Conservation (phyloP, 202 grass and related monocot species). For the Schoenoplectus tabernaemontani region DNA sequence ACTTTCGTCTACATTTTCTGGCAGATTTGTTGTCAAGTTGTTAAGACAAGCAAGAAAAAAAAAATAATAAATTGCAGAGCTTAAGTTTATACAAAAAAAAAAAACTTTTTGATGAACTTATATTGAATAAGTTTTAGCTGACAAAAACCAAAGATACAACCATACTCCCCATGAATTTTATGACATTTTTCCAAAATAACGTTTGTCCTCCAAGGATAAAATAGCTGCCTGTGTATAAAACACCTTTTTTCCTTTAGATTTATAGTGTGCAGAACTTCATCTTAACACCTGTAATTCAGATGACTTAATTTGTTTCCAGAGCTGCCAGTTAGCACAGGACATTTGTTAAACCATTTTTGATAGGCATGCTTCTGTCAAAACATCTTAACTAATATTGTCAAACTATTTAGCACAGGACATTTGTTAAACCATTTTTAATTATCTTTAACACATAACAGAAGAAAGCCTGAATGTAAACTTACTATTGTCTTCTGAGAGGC, state of each 20-base stretch:
- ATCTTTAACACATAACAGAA: not conserved
- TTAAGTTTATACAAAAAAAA: not conserved
- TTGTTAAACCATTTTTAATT: not conserved
- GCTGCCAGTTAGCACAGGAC: not conserved
- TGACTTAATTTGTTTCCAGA: not conserved
- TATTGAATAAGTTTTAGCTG: not conserved
- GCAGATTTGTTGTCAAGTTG: constrained; percentile 18
- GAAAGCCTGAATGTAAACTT: not conserved
- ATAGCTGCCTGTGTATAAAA: too few relatives aligned
- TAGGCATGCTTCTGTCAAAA: not conserved
- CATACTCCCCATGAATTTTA: not conserved
- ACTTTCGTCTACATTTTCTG: constrained; percentile 26
- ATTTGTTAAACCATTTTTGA: not conserved
- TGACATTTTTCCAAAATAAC: not conserved
- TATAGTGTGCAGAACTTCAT: too few relatives aligned
- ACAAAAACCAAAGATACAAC: not conserved
- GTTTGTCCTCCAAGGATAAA: too few relatives aligned
- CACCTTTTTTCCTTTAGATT: too few relatives aligned
- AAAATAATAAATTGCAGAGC: not conserved
- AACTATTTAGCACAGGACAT: too few relatives aligned
- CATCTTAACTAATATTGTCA: not conserved
- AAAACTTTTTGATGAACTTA: not conserved
- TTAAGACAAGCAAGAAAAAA: not conserved
- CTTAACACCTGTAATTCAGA: too few relatives aligned
- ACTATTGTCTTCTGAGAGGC: constrained; percentile 27